Evolutionary conservation across 345 rosid genomes (phyloP).

Genomic region (Sonneratia alba): DNA sequence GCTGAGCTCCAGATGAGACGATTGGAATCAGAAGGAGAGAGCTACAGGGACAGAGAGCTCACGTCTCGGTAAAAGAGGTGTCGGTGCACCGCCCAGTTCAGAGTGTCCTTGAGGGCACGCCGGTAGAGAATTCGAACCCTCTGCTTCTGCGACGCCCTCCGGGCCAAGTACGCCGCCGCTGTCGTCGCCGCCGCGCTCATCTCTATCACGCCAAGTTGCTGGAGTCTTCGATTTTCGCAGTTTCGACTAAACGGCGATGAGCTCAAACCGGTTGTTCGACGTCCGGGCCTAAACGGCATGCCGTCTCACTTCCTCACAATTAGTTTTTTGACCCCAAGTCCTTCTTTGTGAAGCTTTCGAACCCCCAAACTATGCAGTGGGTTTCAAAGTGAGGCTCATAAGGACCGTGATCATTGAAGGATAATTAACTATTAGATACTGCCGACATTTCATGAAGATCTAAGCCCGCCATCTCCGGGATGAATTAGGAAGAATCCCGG

Average conservation of each 20-base stretch:
- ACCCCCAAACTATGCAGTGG: not conserved
- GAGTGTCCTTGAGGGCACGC: conserved; percentile 87
- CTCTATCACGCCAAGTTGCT: conserved; percentile 11
- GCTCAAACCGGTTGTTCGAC: not conserved
- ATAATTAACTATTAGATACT: no score
- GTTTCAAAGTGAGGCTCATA: not conserved
- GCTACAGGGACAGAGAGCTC: conserved; percentile 4
- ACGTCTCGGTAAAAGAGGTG: conserved; percentile 85
- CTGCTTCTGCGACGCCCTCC: conserved; percentile 90
- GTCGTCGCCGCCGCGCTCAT: conserved; percentile 43
- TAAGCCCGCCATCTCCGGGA: no score
- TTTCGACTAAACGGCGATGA: not conserved
- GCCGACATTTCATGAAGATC: no score
- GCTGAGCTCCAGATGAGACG: not conserved
- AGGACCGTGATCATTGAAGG: no score
- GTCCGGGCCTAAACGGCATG: not conserved
- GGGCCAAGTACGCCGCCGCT: conserved; percentile 58
- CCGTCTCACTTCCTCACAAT: not conserved
- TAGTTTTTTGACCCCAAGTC: not conserved
- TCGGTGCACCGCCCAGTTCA: conserved; percentile 97
- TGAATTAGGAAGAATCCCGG: no score
- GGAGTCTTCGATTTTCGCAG: not conserved
- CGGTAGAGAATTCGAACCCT: conserved; percentile 87
- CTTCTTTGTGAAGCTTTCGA: not conserved
- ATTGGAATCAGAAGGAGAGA: not conserved